These are phyloP conservation scores for Eucalyptus polybractea DNA, from an alignment of 345 rosid genomes.

Conservation along the genomic window DNA sequence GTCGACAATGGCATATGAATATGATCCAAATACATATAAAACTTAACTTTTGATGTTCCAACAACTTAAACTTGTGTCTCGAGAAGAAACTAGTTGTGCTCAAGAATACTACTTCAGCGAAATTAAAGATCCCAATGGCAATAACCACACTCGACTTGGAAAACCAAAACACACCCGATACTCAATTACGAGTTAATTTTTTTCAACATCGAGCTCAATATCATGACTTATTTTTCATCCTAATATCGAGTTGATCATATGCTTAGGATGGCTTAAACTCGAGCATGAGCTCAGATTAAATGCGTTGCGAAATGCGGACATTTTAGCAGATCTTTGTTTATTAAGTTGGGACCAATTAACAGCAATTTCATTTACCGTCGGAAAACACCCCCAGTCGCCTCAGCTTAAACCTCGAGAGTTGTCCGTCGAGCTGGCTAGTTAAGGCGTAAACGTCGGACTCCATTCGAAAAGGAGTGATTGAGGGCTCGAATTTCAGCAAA, in stretches of 20 bases:
- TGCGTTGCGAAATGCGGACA: accelerated
- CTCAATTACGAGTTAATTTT: background rate
- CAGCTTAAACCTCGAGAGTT: background rate
- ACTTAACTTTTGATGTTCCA: background rate
- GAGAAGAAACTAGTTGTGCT: background rate
- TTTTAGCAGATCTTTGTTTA: background rate
- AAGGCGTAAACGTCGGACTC: background rate
- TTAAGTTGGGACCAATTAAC: background rate
- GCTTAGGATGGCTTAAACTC: background rate
- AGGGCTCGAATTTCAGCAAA: background rate
- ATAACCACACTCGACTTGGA: background rate
- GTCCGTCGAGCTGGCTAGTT: background rate
- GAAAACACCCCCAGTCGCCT: background rate
- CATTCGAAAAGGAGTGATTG: background rate
- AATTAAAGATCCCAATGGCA: background rate
- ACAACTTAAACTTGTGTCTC: background rate
- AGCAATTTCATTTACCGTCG: background rate
- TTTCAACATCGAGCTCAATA: background rate
- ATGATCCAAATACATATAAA: background rate
- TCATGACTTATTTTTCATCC: background rate
- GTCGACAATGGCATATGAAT: background rate
- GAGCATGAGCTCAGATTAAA: background rate
- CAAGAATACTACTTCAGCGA: background rate
- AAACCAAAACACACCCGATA: background rate
- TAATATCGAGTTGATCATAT: background rate